Evolutionary conservation across 2,329 filamentous ascomycete species (phyloP).

Genomic region (Xenosphaeropsis pyriputrescens): DNA sequence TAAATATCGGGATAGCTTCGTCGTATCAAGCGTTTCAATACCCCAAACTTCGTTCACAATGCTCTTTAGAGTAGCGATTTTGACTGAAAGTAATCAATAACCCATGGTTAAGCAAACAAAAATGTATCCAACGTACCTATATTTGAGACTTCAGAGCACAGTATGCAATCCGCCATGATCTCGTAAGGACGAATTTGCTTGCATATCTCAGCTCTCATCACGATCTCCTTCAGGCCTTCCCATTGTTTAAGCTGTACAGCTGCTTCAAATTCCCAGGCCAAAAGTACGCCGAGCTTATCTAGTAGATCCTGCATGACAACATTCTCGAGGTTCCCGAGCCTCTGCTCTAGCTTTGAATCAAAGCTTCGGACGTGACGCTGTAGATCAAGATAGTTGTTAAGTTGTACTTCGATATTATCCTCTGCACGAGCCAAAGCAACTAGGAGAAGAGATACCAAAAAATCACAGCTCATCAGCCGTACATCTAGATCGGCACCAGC

Average conservation of each 20-base stretch:
- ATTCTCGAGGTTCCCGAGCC: constrained; percentile 24
- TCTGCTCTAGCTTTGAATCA: constrained; percentile 26
- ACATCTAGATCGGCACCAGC: constrained; percentile 33
- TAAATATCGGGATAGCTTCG: constrained; percentile 60
- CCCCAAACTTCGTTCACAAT: constrained; percentile 56
- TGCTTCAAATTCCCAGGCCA: constrained; percentile 70
- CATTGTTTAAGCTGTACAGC: constrained; percentile 51
- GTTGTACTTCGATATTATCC: constrained; percentile 31
- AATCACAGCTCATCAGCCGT: constrained; percentile 56
- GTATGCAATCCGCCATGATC: constrained; percentile 49
- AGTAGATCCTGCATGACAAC: constrained; percentile 34
- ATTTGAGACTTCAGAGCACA: constrained; percentile 36
- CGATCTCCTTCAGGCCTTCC: constrained; percentile 46
- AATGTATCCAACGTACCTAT: constrained; percentile 23
- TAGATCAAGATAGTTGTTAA: constrained; percentile 46
- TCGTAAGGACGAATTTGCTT: constrained; percentile 34
- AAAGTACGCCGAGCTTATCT: constrained; percentile 48
- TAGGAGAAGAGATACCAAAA: constrained; percentile 40
- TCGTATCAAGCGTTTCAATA: constrained; percentile 36
- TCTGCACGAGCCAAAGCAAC: constrained; percentile 35
- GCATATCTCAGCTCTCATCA: constrained; percentile 33
- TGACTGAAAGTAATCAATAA: constrained; percentile 20
- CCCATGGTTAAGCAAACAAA: not conserved
- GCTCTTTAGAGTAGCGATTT: constrained; percentile 36
- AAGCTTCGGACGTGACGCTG: constrained; percentile 48